Percentiles rank a stretch among this genome's conserved stretches.
Conservation (phyloP, 2,329 filamentous ascomycete species). For the Blastomyces parvus region DNA sequence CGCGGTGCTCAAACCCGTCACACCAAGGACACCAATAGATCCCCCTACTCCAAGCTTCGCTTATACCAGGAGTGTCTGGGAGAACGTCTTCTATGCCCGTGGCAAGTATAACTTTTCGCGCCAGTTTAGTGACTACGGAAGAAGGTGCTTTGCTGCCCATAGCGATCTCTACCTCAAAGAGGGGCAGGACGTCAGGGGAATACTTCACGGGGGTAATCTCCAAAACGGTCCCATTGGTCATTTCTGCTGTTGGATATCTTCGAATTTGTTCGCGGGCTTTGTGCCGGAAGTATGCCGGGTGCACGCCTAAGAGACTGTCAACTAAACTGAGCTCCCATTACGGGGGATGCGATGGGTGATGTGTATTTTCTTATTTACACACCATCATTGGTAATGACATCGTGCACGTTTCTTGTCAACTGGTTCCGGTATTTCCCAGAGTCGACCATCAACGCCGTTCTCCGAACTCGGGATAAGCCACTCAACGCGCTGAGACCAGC, state of each 20-base stretch:
- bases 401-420: conserved; percentile 51
- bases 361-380: conserved; percentile 7
- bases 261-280: conserved; percentile 45
- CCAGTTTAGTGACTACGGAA: conserved; percentile 27
- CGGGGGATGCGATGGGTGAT: not conserved
- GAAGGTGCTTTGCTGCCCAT: not conserved
- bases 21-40: conserved; percentile 59
- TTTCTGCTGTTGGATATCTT: conserved; percentile 42
- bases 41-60: conserved; percentile 49
- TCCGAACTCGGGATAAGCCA: conserved; percentile 49
- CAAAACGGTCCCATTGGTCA: conserved; percentile 46
- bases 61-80: conserved; percentile 46
- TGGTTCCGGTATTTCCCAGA: conserved; percentile 50
- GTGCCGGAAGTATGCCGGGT: conserved; percentile 46
- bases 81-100: conserved; percentile 50
- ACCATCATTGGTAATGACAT: conserved; percentile 53
- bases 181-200: not conserved
- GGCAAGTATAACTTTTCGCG: conserved; percentile 49
- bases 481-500: conserved; percentile 47
- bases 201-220: conserved; percentile 23
- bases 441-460: conserved; percentile 49
- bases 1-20: conserved; percentile 52
- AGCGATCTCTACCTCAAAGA: not conserved
- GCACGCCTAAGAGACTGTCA: conserved; percentile 36
- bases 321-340: not conserved